A percentile compares a stretch with the other conserved stretches of the same genome.
phyloP scores from a whole-genome alignment of 2,329 filamentous ascomycete species.

The Phyllosticta capitalensis region DNA sequence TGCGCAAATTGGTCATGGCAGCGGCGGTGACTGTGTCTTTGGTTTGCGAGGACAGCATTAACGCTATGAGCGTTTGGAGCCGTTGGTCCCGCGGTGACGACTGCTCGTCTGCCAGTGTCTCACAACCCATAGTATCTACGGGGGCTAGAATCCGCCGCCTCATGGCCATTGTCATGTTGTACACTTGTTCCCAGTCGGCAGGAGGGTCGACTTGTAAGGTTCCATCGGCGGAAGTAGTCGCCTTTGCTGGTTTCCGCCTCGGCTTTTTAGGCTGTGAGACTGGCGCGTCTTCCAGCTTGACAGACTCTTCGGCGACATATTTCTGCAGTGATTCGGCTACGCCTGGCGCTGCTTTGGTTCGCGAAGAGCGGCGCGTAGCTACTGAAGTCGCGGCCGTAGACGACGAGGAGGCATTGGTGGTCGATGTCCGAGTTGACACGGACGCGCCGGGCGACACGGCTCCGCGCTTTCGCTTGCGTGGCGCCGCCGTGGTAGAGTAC shows the following conservation, averaged over 20 bases:
- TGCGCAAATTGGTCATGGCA: conserved; percentile 71
- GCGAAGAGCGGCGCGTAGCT: background rate
- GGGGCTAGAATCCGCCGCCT: conserved; percentile 61
- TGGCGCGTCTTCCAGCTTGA: background rate
- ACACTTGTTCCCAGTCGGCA: conserved; percentile 75
- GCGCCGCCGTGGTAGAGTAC: conserved; percentile 7
- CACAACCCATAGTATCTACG: conserved; percentile 97
- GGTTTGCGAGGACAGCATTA: conserved; percentile 90
- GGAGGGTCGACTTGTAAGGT: conserved; percentile 50
- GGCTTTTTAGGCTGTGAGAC: conserved; percentile 19
- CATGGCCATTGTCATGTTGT: conserved; percentile 70
- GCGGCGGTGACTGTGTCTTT: conserved; percentile 85
- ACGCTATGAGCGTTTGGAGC: conserved; percentile 75
- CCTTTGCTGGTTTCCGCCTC: conserved; percentile 29
- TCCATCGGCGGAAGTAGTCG: conserved; percentile 20
- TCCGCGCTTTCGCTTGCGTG: conserved; percentile 42
- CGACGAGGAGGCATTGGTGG: conserved; percentile 15
- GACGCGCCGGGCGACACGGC: conserved; percentile 9
- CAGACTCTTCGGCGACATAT: background rate
- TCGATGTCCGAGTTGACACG: conserved; percentile 13
- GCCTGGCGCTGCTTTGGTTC: conserved; percentile 13
- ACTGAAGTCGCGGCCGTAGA: conserved; percentile 17
- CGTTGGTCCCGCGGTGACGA: conserved; percentile 50
- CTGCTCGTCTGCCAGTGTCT: conserved; percentile 54
- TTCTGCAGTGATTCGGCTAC: background rate